Conservation (phyloP, 2,329 filamentous ascomycete genomes). For the Graphiopsis chlorocephala region DNA sequence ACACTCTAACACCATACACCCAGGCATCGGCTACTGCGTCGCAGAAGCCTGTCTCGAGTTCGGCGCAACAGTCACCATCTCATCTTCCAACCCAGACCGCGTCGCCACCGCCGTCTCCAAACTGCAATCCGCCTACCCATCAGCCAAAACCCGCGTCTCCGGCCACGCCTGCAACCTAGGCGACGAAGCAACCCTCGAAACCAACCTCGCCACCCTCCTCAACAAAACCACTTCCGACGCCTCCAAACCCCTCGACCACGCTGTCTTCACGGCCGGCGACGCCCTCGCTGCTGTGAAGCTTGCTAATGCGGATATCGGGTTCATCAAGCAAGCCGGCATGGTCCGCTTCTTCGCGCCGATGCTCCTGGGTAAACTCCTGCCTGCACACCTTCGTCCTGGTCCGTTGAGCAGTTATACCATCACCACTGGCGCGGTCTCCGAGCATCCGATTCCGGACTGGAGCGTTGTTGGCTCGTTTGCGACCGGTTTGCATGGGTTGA, state of each 20-base stretch:
- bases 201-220: slow-evolving; percentile 49
- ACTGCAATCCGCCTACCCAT: slow-evolving; percentile 46
- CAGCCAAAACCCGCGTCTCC: slow-evolving; percentile 38
- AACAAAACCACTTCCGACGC: slow-evolving; percentile 35
- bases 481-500: slow-evolving; percentile 53
- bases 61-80: slow-evolving; percentile 57
- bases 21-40: slow-evolving; percentile 60
- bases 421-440: slow-evolving; percentile 53
- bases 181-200: slow-evolving; percentile 45
- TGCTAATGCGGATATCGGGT: slow-evolving; percentile 40
- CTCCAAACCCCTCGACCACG: slow-evolving; percentile 49
- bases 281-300: slow-evolving; percentile 42
- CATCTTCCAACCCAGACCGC: slow-evolving; percentile 54
- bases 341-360: slow-evolving; percentile 53
- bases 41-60: slow-evolving; percentile 57
- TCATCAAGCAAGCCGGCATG: slow-evolving; percentile 41
- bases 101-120: slow-evolving; percentile 47
- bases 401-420: slow-evolving; percentile 52
- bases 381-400: slow-evolving; percentile 43
- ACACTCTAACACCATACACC: not conserved
- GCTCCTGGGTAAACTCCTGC: slow-evolving; percentile 52
- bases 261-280: slow-evolving; percentile 58
- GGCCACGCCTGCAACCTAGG: slow-evolving; percentile 51
- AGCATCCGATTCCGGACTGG: slow-evolving; percentile 54
- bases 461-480: slow-evolving; percentile 48